Evolutionary conservation across 177 flowering plant genomes (phyloP), one percentile per base, ranked within the genome.

Genomic region (Vitis hybrid): DNA sequence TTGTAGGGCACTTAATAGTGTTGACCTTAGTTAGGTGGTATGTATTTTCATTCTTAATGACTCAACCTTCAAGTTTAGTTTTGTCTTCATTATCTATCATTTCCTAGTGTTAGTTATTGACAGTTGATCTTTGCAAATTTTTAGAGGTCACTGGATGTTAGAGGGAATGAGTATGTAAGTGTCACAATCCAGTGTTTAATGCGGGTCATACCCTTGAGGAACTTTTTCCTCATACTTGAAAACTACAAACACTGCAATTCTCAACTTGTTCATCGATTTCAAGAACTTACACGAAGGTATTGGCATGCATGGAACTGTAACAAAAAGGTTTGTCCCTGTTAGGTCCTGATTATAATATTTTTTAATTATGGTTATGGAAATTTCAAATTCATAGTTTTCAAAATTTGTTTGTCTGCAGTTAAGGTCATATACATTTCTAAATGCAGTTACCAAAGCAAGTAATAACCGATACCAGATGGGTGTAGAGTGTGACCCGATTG

Each of bases 241-340:
- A 95, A 93, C 67, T 95, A 95, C 78, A 82, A 82, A 63, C 87
- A 88, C 77, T 82, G 87, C 79, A 93, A 79, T 72, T 93, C 99
- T 66, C 90, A 88, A 61, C 97, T 95, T 74, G 99, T 95, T 81
- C 96, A 88, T 56, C 87, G 97, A 48, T 95, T 91, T 82, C 98
- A 97, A 55, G 99, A 95, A 74, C 98, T 95, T 61, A 89, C 97
- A 1, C 75, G 96, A 57, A 95, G 93, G 79, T 90, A 93, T 63
- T 95, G 99, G 99, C 99, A 95, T 80, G 87, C 98, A 35, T 78
- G 92, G 61, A 95, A 95, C 81, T 95, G 93, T 66, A 95, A 91
- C 78, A 97, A 98, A 81, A 98, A 95, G 92, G 99, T 95, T 54
- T 77, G 80, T 11, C 62, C 49, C 30, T 76, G 13, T 19, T 19